phyloP scores from a whole-genome alignment of 169 alveolate genomes.

The Perkinsus olseni region DNA sequence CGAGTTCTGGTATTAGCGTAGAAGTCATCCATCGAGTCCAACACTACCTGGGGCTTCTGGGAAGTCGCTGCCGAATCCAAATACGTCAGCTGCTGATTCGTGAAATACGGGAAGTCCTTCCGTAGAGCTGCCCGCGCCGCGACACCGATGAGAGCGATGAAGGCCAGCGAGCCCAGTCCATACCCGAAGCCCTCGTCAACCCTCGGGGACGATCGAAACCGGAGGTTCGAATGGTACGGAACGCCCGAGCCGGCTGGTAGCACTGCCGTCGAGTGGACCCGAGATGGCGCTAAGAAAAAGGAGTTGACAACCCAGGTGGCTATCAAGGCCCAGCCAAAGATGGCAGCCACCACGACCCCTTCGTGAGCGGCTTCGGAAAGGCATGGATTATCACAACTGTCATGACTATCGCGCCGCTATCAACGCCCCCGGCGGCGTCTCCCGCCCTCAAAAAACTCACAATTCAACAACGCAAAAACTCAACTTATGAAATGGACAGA shows the following conservation, averaged over 20 bases:
- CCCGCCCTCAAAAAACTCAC: too few relatives aligned
- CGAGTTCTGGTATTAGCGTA: not conserved
- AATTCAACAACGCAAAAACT: too few relatives aligned
- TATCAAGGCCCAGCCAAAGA: not conserved
- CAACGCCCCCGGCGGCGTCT: too few relatives aligned
- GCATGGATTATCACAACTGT: not conserved
- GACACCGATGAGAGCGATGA: not conserved
- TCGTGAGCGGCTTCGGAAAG: not conserved
- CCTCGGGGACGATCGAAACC: not conserved
- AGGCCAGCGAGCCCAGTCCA: not conserved
- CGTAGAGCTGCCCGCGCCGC: not conserved
- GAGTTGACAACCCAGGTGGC: not conserved
- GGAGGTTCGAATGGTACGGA: not conserved
- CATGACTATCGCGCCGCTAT: not conserved
- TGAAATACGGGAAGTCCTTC: not conserved
- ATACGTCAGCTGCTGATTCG: not conserved
- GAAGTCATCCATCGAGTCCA: not conserved
- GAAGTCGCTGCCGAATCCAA: not conserved
- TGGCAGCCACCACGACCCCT: not conserved
- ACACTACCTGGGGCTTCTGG: not conserved
- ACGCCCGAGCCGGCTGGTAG: too few relatives aligned
- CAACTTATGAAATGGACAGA: too few relatives aligned
- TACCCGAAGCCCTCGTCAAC: not conserved
- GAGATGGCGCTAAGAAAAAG: not conserved
- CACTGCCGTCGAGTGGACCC: not conserved